Conservation (phyloP, 495 filamentous ascomycete species). For the Hypoxylon trugodes region DNA sequence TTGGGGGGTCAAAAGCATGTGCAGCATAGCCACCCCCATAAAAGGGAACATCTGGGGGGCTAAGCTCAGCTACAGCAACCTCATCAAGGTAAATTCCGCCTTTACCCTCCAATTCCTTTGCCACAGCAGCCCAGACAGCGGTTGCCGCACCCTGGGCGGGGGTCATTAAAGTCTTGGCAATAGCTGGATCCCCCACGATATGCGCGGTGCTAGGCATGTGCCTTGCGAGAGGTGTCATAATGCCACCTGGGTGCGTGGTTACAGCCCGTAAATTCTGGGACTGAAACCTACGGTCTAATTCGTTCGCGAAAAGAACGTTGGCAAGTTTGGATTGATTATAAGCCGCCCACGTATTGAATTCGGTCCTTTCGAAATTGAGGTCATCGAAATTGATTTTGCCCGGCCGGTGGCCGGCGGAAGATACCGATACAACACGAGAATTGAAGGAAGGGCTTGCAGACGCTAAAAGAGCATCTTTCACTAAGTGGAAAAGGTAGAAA, state of each 20-base stretch:
- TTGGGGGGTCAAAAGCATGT: slow-evolving; percentile 1
- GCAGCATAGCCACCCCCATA: slow-evolving; percentile 16
- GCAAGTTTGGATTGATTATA: slow-evolving; percentile 58
- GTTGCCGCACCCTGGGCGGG: slow-evolving; percentile 61
- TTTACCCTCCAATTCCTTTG: slow-evolving; percentile 48
- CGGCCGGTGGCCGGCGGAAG: slow-evolving; percentile 52
- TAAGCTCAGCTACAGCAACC: slow-evolving; percentile 7
- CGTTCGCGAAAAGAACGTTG: slow-evolving; percentile 50
- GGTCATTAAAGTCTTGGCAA: slow-evolving; percentile 46
- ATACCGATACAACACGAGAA: slow-evolving; percentile 47
- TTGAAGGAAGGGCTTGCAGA: slow-evolving; percentile 44
- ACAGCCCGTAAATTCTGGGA: slow-evolving; percentile 26
- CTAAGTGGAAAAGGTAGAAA: slow-evolving; percentile 60
- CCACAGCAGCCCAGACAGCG: slow-evolving; percentile 56
- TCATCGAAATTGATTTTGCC: slow-evolving; percentile 54
- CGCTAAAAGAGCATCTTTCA: slow-evolving; percentile 54
- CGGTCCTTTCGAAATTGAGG: slow-evolving; percentile 32
- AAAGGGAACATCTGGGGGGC: background rate
- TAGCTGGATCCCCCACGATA: slow-evolving; percentile 21
- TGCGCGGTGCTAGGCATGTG: slow-evolving; percentile 12
- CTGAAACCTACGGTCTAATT: slow-evolving; percentile 39
- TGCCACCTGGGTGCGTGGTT: slow-evolving; percentile 39
- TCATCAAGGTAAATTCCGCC: slow-evolving; percentile 59
- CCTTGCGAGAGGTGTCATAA: slow-evolving; percentile 29
- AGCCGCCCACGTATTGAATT: slow-evolving; percentile 17